Evolutionary conservation across 1,139 yeast species (phyloP).

Genomic region (Kodamaea alishanica): DNA sequence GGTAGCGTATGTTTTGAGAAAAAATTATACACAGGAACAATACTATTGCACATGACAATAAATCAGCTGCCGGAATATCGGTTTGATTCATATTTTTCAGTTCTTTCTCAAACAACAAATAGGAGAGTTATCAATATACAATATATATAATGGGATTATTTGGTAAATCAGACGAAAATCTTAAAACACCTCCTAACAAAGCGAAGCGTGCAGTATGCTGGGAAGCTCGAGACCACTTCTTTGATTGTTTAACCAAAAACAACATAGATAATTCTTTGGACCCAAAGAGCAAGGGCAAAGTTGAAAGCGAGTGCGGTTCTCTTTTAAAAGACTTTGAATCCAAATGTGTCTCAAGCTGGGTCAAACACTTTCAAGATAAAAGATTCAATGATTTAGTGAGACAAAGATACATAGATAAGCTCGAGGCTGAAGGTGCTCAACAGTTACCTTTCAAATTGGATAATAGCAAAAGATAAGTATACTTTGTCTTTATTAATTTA

Average conservation of each 20-base stretch:
- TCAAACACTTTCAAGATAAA: conserved; percentile 46
- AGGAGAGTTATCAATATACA: too few species aligned
- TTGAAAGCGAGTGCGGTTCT: conserved; percentile 34
- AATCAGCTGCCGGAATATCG: too few species aligned
- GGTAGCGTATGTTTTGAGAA: too few species aligned
- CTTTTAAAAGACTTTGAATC: conserved; percentile 34
- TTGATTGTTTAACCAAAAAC: conserved; percentile 37
- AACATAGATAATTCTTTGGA: conserved; percentile 46
- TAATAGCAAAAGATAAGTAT: conserved; percentile 12
- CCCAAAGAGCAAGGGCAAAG: conserved; percentile 31
- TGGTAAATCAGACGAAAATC: conserved; percentile 24
- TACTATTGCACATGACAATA: too few species aligned
- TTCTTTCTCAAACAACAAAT: too few species aligned
- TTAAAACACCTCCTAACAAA: conserved; percentile 39
- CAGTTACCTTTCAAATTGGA: conserved; percentile 46
- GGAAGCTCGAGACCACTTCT: conserved; percentile 44
- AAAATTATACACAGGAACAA: too few species aligned
- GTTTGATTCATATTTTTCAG: too few species aligned
- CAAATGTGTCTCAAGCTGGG: conserved; percentile 46
- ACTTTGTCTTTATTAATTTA: conserved; percentile 4
- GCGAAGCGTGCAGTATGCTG: conserved; percentile 40
- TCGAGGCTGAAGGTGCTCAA: conserved; percentile 48
- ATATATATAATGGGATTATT: conserved; percentile 34
- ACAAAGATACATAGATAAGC: conserved; percentile 39
- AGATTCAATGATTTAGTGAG: conserved; percentile 42